Conservation (phyloP, 192 early-diverging fungal species). For the Entomortierella parvispora region DNA sequence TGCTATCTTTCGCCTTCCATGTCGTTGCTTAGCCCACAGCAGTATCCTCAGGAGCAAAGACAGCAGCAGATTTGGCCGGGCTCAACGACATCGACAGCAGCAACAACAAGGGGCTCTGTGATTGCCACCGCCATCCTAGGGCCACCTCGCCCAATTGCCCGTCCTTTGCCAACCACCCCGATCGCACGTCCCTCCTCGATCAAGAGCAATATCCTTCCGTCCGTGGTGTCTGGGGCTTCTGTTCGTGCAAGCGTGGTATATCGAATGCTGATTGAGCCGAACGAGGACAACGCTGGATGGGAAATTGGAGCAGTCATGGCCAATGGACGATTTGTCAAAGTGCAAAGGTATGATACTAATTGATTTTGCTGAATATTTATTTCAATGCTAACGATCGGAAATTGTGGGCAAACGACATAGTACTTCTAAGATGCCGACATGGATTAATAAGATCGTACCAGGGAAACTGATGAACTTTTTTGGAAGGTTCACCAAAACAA, state of each 20-base stretch:
- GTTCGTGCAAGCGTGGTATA: slow-evolving; percentile 19
- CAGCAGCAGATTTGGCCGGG: not conserved
- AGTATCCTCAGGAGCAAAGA: not conserved
- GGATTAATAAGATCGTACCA: slow-evolving; percentile 10
- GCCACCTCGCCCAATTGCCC: too few relatives aligned
- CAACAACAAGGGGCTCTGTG: too few relatives aligned
- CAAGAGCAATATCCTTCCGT: not conserved
- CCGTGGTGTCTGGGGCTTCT: slow-evolving; percentile 6
- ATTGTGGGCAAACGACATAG: too few relatives aligned
- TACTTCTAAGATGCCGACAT: not conserved
- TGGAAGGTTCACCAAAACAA: not conserved
- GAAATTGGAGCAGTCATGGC: slow-evolving; percentile 23
- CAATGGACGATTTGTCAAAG: slow-evolving; percentile 14
- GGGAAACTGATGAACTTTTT: slow-evolving; percentile 16
- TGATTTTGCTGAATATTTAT: not conserved
- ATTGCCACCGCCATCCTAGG: too few relatives aligned
- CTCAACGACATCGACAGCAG: not conserved
- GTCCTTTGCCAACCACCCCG: not conserved
- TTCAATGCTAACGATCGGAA: not conserved
- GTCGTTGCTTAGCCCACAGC: not conserved
- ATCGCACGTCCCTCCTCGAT: not conserved
- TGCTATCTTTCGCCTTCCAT: slow-evolving; percentile 9
- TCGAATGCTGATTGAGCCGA: slow-evolving; percentile 5
- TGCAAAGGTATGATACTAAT: slow-evolving; percentile 1
- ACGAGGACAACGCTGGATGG: slow-evolving; percentile 13